These are phyloP conservation scores for Ambrosia trifida DNA, from an alignment of 129 eudicot genomes.

Conservation along the genomic window DNA sequence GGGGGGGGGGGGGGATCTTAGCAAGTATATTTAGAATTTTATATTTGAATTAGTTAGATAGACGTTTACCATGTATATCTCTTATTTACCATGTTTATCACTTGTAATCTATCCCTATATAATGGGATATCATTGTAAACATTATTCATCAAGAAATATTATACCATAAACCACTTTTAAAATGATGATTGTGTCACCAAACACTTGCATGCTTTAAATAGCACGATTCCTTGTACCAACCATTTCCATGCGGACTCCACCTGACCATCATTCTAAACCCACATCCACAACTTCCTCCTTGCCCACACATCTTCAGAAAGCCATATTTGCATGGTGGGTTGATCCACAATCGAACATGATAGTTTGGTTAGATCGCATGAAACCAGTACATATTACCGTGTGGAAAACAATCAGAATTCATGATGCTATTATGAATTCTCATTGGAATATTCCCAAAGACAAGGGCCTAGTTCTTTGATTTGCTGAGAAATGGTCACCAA, in stretches of 20 bases:
- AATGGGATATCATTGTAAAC: too few species aligned
- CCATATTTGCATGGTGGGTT: constrained; percentile 7
- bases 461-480: constrained; percentile 25
- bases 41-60: too few species aligned
- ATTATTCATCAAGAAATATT: too few species aligned
- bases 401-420: constrained; percentile 35
- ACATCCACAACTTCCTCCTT: not conserved
- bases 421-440: constrained; percentile 36
- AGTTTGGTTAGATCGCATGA: constrained; percentile 31
- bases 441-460: constrained; percentile 24
- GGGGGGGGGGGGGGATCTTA: too few species aligned
- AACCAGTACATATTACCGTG: not conserved
- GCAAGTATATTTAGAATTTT: too few species aligned
- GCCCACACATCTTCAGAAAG: not conserved
- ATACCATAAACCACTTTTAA: too few species aligned
- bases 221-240: constrained; percentile 18
- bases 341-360: constrained; percentile 27
- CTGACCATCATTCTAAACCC: constrained; percentile 1
- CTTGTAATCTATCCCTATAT: too few species aligned
- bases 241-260: not conserved
- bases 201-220: not conserved
- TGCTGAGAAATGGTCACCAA: constrained; percentile 38
- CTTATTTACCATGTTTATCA: too few species aligned
- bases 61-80: too few species aligned
- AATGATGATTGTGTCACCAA: not conserved